Conservation (phyloP, 139 green algal genomes). For the Chlamydomonas sphaeroides region DNA sequence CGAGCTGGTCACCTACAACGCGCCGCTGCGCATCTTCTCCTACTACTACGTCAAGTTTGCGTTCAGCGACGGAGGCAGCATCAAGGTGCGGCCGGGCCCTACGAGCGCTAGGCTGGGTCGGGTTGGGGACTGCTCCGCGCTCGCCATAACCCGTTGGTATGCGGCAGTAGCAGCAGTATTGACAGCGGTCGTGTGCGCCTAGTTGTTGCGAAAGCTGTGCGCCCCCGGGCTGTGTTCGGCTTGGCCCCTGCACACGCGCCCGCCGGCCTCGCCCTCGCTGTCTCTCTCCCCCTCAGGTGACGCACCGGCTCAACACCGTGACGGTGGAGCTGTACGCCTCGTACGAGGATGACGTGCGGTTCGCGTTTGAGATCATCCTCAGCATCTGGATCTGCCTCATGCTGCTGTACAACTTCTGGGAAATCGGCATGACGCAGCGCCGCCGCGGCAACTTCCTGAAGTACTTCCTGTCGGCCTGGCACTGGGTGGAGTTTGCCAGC, state of each 20-base stretch:
- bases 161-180: no score
- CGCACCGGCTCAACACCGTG: slow-evolving; percentile 75
- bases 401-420: slow-evolving; percentile 42
- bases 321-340: slow-evolving; percentile 78
- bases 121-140: no score
- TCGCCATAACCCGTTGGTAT: no score
- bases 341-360: slow-evolving; percentile 62
- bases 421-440: slow-evolving; percentile 10
- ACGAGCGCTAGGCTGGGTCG: no score
- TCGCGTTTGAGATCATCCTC: slow-evolving; percentile 76
- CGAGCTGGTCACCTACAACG: slow-evolving; percentile 89
- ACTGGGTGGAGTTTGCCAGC: slow-evolving; percentile 77
- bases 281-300: slow-evolving; percentile 52
- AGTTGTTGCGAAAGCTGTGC: no score
- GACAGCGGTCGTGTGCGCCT: no score
- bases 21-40: slow-evolving; percentile 78
- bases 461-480: slow-evolving; percentile 63
- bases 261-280: background rate
- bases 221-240: no score
- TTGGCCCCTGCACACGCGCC: background rate
- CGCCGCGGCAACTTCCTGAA: slow-evolving; percentile 49
- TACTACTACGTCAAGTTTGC: slow-evolving; percentile 45
- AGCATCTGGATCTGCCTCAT: slow-evolving; percentile 63
- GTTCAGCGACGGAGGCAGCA: slow-evolving; percentile 75
- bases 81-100: slow-evolving; percentile 52